These are phyloP conservation scores for Conticribra weissflogii DNA, from an alignment of 108 stramenopile species.

Conservation along the genomic window DNA sequence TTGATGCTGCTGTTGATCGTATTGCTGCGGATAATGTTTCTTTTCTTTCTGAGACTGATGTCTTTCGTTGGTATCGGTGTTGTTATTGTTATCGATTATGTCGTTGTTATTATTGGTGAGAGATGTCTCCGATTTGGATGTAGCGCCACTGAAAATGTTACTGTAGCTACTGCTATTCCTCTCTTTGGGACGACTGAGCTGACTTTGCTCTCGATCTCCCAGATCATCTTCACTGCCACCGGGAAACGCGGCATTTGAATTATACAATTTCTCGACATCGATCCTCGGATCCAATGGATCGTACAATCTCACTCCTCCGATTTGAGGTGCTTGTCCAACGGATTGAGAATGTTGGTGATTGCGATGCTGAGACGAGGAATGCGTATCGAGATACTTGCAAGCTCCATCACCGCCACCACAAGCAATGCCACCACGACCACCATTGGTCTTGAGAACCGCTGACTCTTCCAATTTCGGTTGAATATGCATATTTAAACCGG, in stretches of 20 bases:
- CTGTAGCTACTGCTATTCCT: not conserved
- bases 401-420: too few relatives aligned
- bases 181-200: too few relatives aligned
- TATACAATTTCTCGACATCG: constrained; percentile 24
- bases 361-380: too few relatives aligned
- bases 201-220: not conserved
- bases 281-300: constrained; percentile 71
- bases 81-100: not conserved
- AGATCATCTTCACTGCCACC: not conserved
- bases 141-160: too few relatives aligned
- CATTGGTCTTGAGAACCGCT: not conserved
- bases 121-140: not conserved
- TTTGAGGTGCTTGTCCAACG: too few relatives aligned
- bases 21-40: too few relatives aligned
- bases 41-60: too few relatives aligned
- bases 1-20: too few relatives aligned
- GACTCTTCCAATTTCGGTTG: not conserved
- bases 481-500: not conserved
- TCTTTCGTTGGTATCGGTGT: not conserved
- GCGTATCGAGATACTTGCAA: too few relatives aligned
- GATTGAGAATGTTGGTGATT: too few relatives aligned
- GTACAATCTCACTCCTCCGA: constrained; percentile 48
- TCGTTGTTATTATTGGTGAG: not conserved
- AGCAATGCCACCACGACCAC: not conserved
- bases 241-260: not conserved